Evolutionary conservation across 768 basidiomycete species (phyloP).

Genomic region (Amanita muscaria): DNA sequence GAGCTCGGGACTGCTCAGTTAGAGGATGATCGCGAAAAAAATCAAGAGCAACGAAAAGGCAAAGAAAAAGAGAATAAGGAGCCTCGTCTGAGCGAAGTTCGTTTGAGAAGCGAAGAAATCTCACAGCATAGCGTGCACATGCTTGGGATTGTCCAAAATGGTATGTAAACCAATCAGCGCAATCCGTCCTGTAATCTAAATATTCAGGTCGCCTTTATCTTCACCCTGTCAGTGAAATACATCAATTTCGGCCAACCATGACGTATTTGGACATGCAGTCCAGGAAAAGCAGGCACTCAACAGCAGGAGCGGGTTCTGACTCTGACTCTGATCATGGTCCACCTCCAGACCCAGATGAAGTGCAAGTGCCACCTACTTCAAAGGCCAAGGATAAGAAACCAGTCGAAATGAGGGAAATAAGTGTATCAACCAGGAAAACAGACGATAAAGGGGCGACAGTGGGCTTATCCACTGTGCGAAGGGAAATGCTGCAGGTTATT

Average conservation of each 20-base stretch:
- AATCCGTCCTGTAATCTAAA: slow-evolving; percentile 9
- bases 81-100: slow-evolving; percentile 57
- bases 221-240: slow-evolving; percentile 68
- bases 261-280: slow-evolving; percentile 72
- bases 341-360: slow-evolving; percentile 71
- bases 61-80: slow-evolving; percentile 37
- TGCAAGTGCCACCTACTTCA: slow-evolving; percentile 31
- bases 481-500: slow-evolving; percentile 72
- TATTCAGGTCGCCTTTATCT: slow-evolving; percentile 60
- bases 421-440: slow-evolving; percentile 61
- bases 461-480: slow-evolving; percentile 57
- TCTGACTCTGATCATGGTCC: slow-evolving; percentile 75
- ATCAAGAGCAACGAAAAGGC: slow-evolving; percentile 40
- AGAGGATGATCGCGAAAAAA: slow-evolving; percentile 75
- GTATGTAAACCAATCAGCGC: slow-evolving; percentile 28
- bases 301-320: slow-evolving; percentile 40
- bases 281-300: slow-evolving; percentile 47
- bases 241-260: slow-evolving; percentile 76
- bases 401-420: slow-evolving; percentile 66
- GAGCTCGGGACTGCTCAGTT: slow-evolving; percentile 55
- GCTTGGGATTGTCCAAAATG: slow-evolving; percentile 68
- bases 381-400: slow-evolving; percentile 56
- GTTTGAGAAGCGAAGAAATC: slow-evolving; percentile 67
- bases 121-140: slow-evolving; percentile 58
- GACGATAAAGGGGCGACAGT: slow-evolving; percentile 50